Conservation (phyloP, 1,139 yeast species). For the Suhomyces maxii region DNA sequence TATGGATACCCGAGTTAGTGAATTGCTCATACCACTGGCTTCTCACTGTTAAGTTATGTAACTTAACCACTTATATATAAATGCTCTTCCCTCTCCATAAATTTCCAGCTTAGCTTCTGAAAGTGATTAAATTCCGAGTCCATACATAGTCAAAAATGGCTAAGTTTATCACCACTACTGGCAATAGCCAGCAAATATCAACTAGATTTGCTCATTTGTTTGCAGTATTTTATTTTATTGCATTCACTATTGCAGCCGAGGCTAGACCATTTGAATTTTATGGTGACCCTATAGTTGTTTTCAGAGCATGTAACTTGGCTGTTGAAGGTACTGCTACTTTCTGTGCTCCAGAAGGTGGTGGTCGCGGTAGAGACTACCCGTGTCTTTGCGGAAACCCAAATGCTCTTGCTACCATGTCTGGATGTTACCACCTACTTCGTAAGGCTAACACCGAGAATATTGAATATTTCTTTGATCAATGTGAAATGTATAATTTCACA, state of each 20-base stretch:
- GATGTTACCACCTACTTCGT: constrained; percentile 9
- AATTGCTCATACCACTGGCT: no score
- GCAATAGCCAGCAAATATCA: no score
- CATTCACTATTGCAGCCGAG: neutral
- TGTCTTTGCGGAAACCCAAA: constrained; percentile 14
- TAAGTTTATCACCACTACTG: no score
- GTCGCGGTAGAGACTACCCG: neutral
- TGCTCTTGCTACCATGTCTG: constrained; percentile 15
- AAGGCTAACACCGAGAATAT: neutral
- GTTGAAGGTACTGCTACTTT: neutral
- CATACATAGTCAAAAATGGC: no score
- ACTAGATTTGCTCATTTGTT: neutral
- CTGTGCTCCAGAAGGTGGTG: neutral
- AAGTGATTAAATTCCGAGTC: no score
- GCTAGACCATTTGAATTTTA: constrained; percentile 1
- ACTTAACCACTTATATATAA: no score
- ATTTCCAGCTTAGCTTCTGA: no score
- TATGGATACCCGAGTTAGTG: no score
- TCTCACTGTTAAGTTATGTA: no score
- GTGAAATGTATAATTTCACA: constrained; percentile 6
- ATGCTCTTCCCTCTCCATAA: no score
- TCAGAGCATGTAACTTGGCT: neutral
- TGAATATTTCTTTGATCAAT: constrained; percentile 5
- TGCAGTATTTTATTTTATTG: neutral
- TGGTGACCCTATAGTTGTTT: neutral